These are phyloP conservation scores for Plantago major DNA, from an alignment of 257 asterid species.

Conservation along the genomic window DNA sequence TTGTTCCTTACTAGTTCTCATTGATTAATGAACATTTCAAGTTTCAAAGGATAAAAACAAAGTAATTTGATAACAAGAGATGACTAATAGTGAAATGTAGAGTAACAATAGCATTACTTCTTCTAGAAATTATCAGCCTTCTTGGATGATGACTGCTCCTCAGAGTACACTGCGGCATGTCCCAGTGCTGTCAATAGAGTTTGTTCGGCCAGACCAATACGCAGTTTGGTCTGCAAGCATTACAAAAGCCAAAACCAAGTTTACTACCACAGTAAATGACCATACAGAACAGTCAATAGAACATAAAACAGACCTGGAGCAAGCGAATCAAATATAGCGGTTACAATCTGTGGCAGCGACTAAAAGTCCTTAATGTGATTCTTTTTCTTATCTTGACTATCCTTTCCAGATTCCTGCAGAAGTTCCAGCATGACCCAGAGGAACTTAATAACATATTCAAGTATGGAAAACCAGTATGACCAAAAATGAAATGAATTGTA, in stretches of 20 bases:
- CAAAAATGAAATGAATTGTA: no score
- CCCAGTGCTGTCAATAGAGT: conserved; percentile 86
- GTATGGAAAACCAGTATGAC: no score
- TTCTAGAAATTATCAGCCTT: conserved; percentile 55
- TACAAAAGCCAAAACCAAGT: conserved; percentile 31
- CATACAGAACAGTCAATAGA: conserved; percentile 13
- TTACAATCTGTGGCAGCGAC: conserved; percentile 96
- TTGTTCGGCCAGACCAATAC: conserved; percentile 89
- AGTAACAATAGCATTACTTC: conserved; percentile 38
- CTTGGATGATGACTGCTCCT: conserved; percentile 56
- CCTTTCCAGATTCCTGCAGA: conserved; percentile 88
- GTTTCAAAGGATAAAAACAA: neutral
- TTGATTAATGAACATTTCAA: no score
- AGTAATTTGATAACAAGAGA: neutral
- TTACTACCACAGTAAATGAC: conserved; percentile 21
- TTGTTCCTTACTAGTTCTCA: no score
- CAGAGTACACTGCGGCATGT: conserved; percentile 71
- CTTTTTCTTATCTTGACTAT: conserved; percentile 90
- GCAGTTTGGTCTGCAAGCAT: conserved; percentile 72
- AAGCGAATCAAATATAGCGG: conserved; percentile 92
- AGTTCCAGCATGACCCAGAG: conserved; percentile 16
- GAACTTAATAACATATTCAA: conserved; percentile 15
- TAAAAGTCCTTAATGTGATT: conserved; percentile 69
- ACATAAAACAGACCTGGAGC: conserved; percentile 61
- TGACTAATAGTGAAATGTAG: neutral